Base-by-base conservation (phyloP, 2,329 filamentous ascomycete genomes). In the Torrubiella hemipterigena region DNA sequence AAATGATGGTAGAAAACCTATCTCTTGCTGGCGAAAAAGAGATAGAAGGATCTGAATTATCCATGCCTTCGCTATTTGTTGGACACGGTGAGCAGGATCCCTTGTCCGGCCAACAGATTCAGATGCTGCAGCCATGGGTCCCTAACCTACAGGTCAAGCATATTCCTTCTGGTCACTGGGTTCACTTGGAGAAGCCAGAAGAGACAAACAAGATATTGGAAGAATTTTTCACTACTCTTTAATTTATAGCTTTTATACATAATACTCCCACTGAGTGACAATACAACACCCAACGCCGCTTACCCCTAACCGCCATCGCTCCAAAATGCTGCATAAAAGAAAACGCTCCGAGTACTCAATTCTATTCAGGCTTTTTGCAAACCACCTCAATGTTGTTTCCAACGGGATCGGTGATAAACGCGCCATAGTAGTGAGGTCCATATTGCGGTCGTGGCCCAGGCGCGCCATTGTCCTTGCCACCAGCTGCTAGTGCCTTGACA, bases 341-440 rank as follows among this genome's bases (percentile, higher is more conserved):
- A n/a, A n/a, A n/a, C n/a, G n/a, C n/a, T n/a, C n/a, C n/a, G n/a
- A n/a, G n/a, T n/a, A n/a, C n/a, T n/a, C n/a, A n/a, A n/a, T n/a
- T n/a, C n/a, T n/a, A n/a, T n/a, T n/a, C n/a, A n/a, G n/a, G n/a
- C 15, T 35, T 35, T 18, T 25, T 29, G n/a, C 49, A 53, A 9
- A 59, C 52, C 18, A 49, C 51, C 48, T 66, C 63, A 16, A 65
- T 51, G 35, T 67, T 67, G 39, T 65, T 65, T 4, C 62, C 62
- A 9, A 48, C 46, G 2, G 61, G 61, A 39, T 65, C 62, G 21
- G 51, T 39, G 17, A 63, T 51, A 43, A 61, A 67, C 4, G 61
- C 55, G 2, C 47, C 62, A 27, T 64, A 67, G 39, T 65, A 66
- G n/a, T 47, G 43, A 5, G 51, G 45, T 23, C 50, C 46, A 41